Percentiles rank a stretch among this genome's conserved stretches.
These are phyloP conservation scores for Penicillium salamii DNA, from an alignment of 495 filamentous ascomycete genomes.

Conservation along the genomic window DNA sequence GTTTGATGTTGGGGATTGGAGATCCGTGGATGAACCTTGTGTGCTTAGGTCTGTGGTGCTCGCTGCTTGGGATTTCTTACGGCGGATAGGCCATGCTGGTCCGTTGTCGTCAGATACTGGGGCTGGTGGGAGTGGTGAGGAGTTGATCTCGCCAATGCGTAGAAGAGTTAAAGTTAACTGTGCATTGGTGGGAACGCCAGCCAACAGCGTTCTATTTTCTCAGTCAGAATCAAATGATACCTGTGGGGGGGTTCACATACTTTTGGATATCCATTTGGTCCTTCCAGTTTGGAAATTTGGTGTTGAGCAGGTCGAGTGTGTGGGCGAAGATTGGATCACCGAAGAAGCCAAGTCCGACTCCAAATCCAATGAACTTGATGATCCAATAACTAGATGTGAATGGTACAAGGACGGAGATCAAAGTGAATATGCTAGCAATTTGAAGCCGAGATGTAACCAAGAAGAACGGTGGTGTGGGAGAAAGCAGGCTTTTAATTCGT, in stretches of 20 bases:
- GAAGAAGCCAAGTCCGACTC: conserved; percentile 72
- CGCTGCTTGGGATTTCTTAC: conserved; percentile 33
- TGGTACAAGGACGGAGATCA: conserved; percentile 54
- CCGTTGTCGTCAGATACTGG: conserved; percentile 46
- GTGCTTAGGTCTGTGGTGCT: conserved; percentile 12
- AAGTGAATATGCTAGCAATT: conserved; percentile 58
- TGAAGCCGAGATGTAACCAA: conserved; percentile 57
- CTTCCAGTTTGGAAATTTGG: conserved; percentile 69
- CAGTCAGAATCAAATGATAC: conserved; percentile 1
- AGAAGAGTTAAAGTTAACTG: conserved; percentile 83
- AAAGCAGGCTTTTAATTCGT: conserved; percentile 55
- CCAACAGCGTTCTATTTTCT: conserved; percentile 61
- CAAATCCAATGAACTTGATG: conserved; percentile 64
- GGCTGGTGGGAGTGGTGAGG: conserved; percentile 77
- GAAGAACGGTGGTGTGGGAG: conserved; percentile 76
- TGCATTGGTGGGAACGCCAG: conserved; percentile 85
- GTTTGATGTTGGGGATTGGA: background rate
- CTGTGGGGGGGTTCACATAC: conserved; percentile 31
- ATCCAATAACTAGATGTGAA: conserved; percentile 72
- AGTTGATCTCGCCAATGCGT: conserved; percentile 80
- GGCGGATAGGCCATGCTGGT: conserved; percentile 22
- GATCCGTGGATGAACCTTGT: conserved; percentile 14
- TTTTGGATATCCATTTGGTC: conserved; percentile 68
- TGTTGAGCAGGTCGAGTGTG: conserved; percentile 60
- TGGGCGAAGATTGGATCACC: conserved; percentile 69